Conservation (phyloP, 2,329 filamentous ascomycete genomes). For the Stylonectria norvegica region DNA sequence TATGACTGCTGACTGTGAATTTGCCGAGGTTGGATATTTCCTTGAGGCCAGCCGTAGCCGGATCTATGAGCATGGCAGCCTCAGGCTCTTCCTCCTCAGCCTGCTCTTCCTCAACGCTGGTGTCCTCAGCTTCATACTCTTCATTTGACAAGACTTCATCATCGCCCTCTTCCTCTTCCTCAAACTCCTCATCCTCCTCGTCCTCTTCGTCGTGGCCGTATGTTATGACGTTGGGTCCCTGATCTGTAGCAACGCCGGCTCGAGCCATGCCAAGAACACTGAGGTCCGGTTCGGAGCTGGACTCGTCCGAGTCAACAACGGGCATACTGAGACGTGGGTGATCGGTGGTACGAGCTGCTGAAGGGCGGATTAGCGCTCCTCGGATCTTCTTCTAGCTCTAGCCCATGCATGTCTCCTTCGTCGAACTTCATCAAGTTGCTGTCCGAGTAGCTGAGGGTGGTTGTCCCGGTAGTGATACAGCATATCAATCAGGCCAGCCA, state of each 20-base stretch:
- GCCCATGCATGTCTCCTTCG: too few relatives aligned
- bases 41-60: constrained; percentile 59
- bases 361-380: constrained; percentile 14
- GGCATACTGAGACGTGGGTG: constrained; percentile 37
- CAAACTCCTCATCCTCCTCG: constrained; percentile 18
- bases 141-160: constrained; percentile 29
- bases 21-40: constrained; percentile 82
- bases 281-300: constrained; percentile 36
- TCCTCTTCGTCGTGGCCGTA: constrained; percentile 25
- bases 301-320: constrained; percentile 33
- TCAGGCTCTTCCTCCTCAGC: constrained; percentile 39
- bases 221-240: constrained; percentile 30
- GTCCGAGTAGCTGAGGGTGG: constrained; percentile 7
- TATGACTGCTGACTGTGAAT: constrained; percentile 78
- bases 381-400: too few relatives aligned
- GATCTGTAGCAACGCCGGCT: constrained; percentile 22
- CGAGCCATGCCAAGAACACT: constrained; percentile 36
- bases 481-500: constrained; percentile 13
- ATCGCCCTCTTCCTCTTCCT: constrained; percentile 20
- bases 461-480: constrained; percentile 13
- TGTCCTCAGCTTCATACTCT: constrained; percentile 32
- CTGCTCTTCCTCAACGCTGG: constrained; percentile 32
- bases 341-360: constrained; percentile 29
- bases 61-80: constrained; percentile 46
- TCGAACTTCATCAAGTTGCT: too few relatives aligned